Conservation (phyloP, 768 basidiomycete species). For the Lactarius sanguifluus region DNA sequence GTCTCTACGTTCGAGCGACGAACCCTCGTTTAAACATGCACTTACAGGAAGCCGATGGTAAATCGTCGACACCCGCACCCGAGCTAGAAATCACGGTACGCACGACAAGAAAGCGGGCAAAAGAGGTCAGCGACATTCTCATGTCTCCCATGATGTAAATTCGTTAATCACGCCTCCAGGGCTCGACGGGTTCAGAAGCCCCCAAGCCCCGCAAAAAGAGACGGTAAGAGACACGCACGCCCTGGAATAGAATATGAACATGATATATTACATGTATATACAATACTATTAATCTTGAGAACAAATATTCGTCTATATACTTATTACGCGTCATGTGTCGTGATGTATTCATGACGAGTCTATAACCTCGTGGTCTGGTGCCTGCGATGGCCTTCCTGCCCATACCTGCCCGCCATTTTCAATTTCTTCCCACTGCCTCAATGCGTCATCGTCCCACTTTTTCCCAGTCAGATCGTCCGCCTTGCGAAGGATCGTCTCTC, state of each 20-base stretch:
- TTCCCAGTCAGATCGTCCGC: conserved; percentile 43
- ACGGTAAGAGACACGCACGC: conserved; percentile 2
- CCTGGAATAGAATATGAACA: not conserved
- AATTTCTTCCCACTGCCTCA: conserved; percentile 49
- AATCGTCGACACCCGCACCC: conserved; percentile 32
- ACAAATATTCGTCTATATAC: not conserved
- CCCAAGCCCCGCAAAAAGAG: conserved; percentile 15
- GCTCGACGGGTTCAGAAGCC: not conserved
- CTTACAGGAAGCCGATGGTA: conserved; percentile 23
- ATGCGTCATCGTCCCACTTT: conserved; percentile 48
- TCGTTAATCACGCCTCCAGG: conserved; percentile 5
- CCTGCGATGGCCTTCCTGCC: conserved; percentile 34
- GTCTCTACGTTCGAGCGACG: not conserved
- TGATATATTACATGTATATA: conserved; percentile 13
- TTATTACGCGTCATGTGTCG: not conserved
- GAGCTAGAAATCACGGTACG: conserved; percentile 26
- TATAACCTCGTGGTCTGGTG: conserved; percentile 7
- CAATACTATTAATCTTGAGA: conserved; percentile 4
- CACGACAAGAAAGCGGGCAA: conserved; percentile 29
- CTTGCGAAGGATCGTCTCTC: conserved; percentile 39
- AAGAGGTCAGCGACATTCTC: conserved; percentile 19
- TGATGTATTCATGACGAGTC: not conserved
- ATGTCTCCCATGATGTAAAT: not conserved
- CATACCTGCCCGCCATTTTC: conserved; percentile 42
- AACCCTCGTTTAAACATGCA: not conserved